Conservation (phyloP, 2,329 filamentous ascomycete species). For the Colletotrichum chrysophilum region DNA sequence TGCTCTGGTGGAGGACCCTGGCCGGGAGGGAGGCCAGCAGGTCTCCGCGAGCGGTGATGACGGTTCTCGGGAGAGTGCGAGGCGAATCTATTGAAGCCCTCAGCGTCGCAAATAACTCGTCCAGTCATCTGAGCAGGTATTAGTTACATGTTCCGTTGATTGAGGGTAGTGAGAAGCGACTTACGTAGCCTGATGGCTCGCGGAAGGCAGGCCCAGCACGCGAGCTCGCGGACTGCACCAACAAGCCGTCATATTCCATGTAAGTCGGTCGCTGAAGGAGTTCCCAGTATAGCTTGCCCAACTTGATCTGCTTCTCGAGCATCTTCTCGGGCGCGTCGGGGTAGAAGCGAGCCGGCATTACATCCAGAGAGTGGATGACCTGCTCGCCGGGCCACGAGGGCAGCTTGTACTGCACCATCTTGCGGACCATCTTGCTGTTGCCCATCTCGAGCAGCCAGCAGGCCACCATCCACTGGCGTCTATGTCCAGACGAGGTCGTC, state of each 20-base stretch:
- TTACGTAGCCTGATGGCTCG: constrained; percentile 36
- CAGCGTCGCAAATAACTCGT: constrained; percentile 47
- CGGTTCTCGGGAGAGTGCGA: constrained; percentile 28
- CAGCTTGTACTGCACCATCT: constrained; percentile 40
- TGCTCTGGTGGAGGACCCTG: constrained; percentile 13
- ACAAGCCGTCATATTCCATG: constrained; percentile 49
- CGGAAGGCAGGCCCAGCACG: constrained; percentile 1
- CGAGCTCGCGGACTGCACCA: constrained; percentile 34
- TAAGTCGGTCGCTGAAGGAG: constrained; percentile 50
- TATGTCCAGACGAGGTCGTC: not conserved
- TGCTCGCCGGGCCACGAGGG: constrained; percentile 48
- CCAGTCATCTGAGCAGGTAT: constrained; percentile 35
- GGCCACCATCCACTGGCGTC: constrained; percentile 26
- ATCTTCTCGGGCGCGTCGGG: constrained; percentile 38
- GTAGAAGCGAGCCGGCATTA: constrained; percentile 50
- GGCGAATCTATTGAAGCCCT: constrained; percentile 43
- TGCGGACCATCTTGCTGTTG: constrained; percentile 38
- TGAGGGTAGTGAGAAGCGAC: not conserved
- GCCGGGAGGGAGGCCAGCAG: not conserved
- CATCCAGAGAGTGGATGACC: constrained; percentile 41
- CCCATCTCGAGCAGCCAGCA: constrained; percentile 48
- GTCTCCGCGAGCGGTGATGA: constrained; percentile 2
- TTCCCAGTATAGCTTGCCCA: constrained; percentile 53
- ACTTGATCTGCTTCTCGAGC: constrained; percentile 40
- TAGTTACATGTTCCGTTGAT: not conserved